Evolutionary conservation across 2,329 filamentous ascomycete species (phyloP).

Genomic region (Didymella segeticola): DNA sequence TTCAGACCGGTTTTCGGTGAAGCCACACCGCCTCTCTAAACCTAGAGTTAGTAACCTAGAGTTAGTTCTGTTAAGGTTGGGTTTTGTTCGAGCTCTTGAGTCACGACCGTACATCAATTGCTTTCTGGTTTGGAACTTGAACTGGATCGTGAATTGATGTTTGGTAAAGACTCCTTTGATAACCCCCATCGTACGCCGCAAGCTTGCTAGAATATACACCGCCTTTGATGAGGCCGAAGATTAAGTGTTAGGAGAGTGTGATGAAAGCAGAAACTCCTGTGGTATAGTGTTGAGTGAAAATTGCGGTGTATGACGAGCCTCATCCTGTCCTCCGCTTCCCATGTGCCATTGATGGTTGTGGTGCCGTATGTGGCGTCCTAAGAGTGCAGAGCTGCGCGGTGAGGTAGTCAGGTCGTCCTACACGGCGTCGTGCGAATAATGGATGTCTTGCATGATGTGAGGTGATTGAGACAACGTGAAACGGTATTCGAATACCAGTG

Average conservation of each 20-base stretch:
- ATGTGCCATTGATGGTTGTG: background rate
- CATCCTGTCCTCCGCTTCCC: background rate
- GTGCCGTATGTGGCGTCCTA: background rate
- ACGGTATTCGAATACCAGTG: slow-evolving; percentile 8
- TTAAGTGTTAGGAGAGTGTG: slow-evolving; percentile 12
- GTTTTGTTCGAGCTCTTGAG: background rate
- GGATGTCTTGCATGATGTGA: slow-evolving; percentile 18
- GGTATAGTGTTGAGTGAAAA: slow-evolving; percentile 17
- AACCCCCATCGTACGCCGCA: slow-evolving; percentile 9
- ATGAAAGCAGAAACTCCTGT: slow-evolving; percentile 11
- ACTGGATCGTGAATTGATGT: slow-evolving; percentile 6
- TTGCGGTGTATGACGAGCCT: slow-evolving; percentile 2
- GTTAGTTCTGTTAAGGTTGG: no score
- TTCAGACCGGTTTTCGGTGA: slow-evolving; percentile 3
- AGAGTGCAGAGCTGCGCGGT: background rate
- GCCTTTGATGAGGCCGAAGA: slow-evolving; percentile 4
- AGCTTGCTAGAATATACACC: slow-evolving; percentile 18
- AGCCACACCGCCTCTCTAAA: no score
- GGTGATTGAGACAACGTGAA: slow-evolving; percentile 8
- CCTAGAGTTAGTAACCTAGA: no score
- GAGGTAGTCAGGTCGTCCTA: background rate
- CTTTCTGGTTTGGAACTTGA: background rate
- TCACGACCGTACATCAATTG: background rate
- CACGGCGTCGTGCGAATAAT: slow-evolving; percentile 10
- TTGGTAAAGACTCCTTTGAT: background rate